Evolutionary conservation across 2,329 filamentous ascomycete genomes (phyloP), one percentile per base, ranked within the genome.

Genomic region (Clarireedia homoeocarpa): DNA sequence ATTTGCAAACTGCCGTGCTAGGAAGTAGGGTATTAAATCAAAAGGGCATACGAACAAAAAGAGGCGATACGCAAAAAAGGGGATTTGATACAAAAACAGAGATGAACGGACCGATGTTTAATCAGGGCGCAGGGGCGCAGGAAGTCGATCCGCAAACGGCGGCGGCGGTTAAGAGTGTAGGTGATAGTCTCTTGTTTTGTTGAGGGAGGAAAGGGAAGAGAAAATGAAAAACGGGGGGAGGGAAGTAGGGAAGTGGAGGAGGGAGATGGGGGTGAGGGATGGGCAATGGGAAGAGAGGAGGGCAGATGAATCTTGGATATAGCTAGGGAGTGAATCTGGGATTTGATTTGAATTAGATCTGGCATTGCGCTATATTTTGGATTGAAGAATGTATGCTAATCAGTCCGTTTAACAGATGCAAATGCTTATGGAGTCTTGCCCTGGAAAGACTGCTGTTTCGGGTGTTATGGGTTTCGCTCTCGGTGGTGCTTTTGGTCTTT

Each of bases 391-490:
- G 2, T 20, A 42, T 42, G 39, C 39, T 42, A 42, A 42, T 42
- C n/a, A 54, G 12, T n/a, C 15, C 23, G 42, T n/a, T 24, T 40
- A 20, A 24, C 44, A 69, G 67, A 69, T 69, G 67, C 66, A 68
- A 66, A 60, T 51, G 30, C 48, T 69, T 1, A 96, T 96, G 89
- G 91, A 97, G 73, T 95, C 89, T 36, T 99, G 94, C 70, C 83
- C 86, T 24, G 85, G 85, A 57, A 99, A 99, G 73, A 88, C 90
- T 17, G 85, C 83, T 64, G 87, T 99, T 74, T 88, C 91, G 0
- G 94, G 92, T 56, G 89, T 87, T 24, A 95, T 95, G 83, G 94
- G 94, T 15, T 96, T 96, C 67, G 94, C 86, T 39, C 85, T 99
- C 63, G 94, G 94, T 61, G 94, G 91, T 67, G 77, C 95, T 45